Evolutionary conservation across 441 rosid genomes (phyloP), one percentile per base, ranked within the genome.

Genomic region (Manihot esculenta): DNA sequence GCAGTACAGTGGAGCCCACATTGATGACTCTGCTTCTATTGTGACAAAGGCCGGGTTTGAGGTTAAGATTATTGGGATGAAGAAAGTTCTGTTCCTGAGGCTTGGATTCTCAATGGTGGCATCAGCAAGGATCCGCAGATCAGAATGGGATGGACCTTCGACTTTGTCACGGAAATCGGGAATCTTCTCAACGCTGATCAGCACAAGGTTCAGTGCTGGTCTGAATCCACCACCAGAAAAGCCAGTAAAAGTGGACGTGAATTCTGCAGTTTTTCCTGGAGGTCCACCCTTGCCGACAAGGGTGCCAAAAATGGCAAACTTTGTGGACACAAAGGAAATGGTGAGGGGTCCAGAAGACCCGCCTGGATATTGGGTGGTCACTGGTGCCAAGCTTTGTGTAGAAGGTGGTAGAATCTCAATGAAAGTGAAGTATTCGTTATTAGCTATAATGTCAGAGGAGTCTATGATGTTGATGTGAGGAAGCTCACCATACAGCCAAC

Each of bases 351-450:
- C 98, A 0, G 96, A 95, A 78, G 87, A 88, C 62, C 71, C 77
- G 3, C 99, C 98, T 11, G 99, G 98, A 57, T 94, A 92, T 78
- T 94, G 98, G 99, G 96, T 92, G 71, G 87, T 92, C 57, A 90
- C 96, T 5, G 99, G 99, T 66, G 97, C 99, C 54, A 90, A 86
- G 85, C 93, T 94, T 26, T 84, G 87, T 56, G 76, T 89, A 45
- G 97, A 87, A 61, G 90, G 84, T 47, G 92, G 97, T n/a, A 84
- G 80, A 82, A 90, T 94, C 78, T 85, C 98, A 10, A 74, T 93
- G 72, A 95, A 84, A 79, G 96, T 81, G 42, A 90, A 95, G 76
- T 92, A 87, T 72, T 87, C 98, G 7, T 83, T 95, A 72, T 83
- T 92, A 70, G 88, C 97, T 42, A 81, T 92, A 50, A 76, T 92